A percentile compares a stretch with the other conserved stretches of the same genome.
phyloP scores from a whole-genome alignment of 2,329 filamentous ascomycete genomes.

The Claviceps fusiformis region DNA sequence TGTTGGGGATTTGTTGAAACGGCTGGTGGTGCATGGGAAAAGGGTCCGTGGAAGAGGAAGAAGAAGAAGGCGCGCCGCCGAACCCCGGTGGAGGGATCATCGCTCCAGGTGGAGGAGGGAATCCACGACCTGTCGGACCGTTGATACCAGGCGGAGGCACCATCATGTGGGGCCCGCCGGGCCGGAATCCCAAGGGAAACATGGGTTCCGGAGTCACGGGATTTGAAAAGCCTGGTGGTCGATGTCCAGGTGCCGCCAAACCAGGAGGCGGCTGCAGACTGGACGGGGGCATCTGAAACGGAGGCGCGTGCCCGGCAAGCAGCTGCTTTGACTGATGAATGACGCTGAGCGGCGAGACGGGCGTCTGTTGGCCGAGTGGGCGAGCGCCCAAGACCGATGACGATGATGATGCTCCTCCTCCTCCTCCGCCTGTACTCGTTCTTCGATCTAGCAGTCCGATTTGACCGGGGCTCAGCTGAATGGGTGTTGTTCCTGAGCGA shows the following conservation, averaged over 20 bases:
- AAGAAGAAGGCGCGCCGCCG: slow-evolving; percentile 11
- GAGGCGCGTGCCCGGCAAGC: slow-evolving; percentile 27
- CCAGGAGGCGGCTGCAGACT: slow-evolving; percentile 35
- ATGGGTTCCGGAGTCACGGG: slow-evolving; percentile 40
- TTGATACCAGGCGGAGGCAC: slow-evolving; percentile 39
- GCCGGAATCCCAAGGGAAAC: slow-evolving; percentile 34
- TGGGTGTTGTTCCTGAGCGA: slow-evolving; percentile 47
- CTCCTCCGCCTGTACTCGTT: slow-evolving; percentile 32
- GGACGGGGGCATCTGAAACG: slow-evolving; percentile 43
- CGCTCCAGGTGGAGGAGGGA: slow-evolving; percentile 24
- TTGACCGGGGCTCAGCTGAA: slow-evolving; percentile 51
- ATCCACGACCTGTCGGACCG: slow-evolving; percentile 28
- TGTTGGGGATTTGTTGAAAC: slow-evolving; percentile 19
- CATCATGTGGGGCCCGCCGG: slow-evolving; percentile 28
- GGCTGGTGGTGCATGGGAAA: slow-evolving; percentile 18
- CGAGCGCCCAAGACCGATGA: slow-evolving; percentile 14
- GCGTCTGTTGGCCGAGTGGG: slow-evolving; percentile 11
- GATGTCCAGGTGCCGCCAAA: slow-evolving; percentile 17
- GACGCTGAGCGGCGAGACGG: slow-evolving; percentile 44
- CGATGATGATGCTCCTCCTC: no score
- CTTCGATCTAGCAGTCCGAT: slow-evolving; percentile 48
- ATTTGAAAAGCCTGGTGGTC: slow-evolving; percentile 39
- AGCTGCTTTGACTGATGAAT: background rate
- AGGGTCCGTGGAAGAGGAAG: slow-evolving; percentile 12
- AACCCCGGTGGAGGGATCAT: slow-evolving; percentile 25